Conservation (phyloP, 2,329 filamentous ascomycete species). For the Calonectria montana region DNA sequence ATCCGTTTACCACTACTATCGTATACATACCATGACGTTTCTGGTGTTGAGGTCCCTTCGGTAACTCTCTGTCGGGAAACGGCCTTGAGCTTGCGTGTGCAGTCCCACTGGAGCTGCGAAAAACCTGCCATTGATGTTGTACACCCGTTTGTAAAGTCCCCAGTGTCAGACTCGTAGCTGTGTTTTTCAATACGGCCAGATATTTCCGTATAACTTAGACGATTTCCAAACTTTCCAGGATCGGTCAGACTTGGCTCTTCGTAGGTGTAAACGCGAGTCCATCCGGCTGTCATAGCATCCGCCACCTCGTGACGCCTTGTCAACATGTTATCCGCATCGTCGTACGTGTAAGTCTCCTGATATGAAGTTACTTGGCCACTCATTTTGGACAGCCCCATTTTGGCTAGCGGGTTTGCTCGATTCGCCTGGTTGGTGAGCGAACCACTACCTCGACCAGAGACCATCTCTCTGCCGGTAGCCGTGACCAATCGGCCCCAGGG, state of each 20-base stretch:
- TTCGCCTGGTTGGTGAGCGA: neutral
- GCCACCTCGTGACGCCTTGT: neutral
- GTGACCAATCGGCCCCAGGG: neutral
- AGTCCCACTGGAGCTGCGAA: slow-evolving; percentile 12
- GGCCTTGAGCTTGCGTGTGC: neutral
- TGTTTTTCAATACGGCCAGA: neutral
- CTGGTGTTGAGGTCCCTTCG: neutral
- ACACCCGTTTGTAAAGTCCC: neutral
- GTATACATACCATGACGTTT: slow-evolving; percentile 30
- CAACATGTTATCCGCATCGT: neutral
- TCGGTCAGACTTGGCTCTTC: neutral
- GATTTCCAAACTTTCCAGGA: neutral
- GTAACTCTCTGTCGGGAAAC: neutral
- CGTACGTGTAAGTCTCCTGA: neutral
- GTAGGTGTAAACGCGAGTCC: neutral
- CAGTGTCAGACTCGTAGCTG: neutral
- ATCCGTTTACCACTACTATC: slow-evolving; percentile 4
- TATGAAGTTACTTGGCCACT: neutral
- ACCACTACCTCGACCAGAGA: neutral
- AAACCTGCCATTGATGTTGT: slow-evolving; percentile 20
- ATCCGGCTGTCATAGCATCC: neutral
- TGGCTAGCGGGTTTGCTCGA: neutral
- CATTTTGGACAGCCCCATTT: neutral
- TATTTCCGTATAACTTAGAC: neutral
- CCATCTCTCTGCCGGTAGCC: neutral